These are phyloP conservation scores for Phalaenopsis aphrodite DNA, from an alignment of 106 monocot genomes.

Conservation along the genomic window DNA sequence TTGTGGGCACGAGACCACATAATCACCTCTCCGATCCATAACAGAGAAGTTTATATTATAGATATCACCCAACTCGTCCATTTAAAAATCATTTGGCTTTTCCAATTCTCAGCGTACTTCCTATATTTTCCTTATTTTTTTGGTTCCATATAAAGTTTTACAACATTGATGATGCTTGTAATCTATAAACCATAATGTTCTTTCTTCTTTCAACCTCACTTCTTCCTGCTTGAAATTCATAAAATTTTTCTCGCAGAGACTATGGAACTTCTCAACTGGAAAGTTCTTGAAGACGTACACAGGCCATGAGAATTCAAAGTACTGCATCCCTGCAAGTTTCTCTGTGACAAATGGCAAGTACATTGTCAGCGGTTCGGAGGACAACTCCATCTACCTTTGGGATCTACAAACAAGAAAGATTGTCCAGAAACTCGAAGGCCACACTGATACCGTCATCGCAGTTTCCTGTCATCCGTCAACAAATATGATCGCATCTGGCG, in stretches of 20 bases:
- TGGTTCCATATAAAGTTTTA: no score
- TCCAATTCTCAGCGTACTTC: no score
- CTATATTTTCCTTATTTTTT: no score
- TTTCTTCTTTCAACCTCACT: background rate
- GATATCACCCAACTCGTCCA: no score
- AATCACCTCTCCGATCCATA: no score
- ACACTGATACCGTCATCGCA: conserved; percentile 46
- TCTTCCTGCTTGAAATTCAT: background rate
- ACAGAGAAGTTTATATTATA: no score
- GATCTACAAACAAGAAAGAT: conserved; percentile 49
- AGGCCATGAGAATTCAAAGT: conserved; percentile 51
- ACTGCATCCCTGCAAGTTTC: conserved; percentile 50
- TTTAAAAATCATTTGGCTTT: no score
- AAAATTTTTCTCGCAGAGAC: conserved; percentile 32
- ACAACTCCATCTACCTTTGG: conserved; percentile 53
- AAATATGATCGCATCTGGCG: conserved; percentile 56
- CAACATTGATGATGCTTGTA: no score
- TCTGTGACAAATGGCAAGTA: conserved; percentile 66
- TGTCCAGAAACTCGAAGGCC: conserved; percentile 55
- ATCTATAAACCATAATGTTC: no score
- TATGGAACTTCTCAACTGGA: conserved; percentile 62
- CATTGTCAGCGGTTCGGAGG: conserved; percentile 65
- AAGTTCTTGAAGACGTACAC: conserved; percentile 54
- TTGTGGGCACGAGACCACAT: no score
- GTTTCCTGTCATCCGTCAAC: conserved; percentile 45